Base-by-base conservation (phyloP, 306 rosid genomes). In the Hippophae rhamnoides region DNA sequence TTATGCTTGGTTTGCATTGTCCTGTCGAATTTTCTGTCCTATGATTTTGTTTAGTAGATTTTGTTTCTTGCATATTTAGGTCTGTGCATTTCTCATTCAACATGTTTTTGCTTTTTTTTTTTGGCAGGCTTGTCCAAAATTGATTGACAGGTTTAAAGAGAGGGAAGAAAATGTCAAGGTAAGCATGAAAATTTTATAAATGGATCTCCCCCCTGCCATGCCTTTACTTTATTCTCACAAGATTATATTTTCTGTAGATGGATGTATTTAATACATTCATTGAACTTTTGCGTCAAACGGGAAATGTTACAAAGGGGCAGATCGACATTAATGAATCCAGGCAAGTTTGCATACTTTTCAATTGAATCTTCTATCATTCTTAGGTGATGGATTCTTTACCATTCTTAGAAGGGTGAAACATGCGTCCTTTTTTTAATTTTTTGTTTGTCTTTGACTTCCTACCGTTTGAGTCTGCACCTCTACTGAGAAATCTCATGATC, bases 121-220 rank as follows among this genome's bases (percentile, higher is more conserved):
- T 62, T 60, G 65, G 56, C 73, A 92, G 99, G 99, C 99, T 70
- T 93, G 99, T 74, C 99, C 97, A 65, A 93, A 93, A 80, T 73
- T 93, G 76, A 88, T 93, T 7, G 99, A 93, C 60, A 86, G 99
- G 70, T 93, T 89, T 72, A 93, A 82, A 71, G 99, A 93, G 79
- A 86, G 99, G 81, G 99, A 93, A 76, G 99, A 88, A 76, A 93
- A 84, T 84, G 97, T 93, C 65, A 93, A 93, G 99, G 99, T 84
- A 61, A 66, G 66, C 67, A 46, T 52, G 10, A 66, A 26, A 51
- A 51, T 13, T 55, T 64, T 51, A 13, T 45, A 10, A 62, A 41
- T 62, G 44, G 14, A 49, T 27, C 26, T 61, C 68, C 69, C 63
- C 46, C 58, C 66, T 70, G 65, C 63, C 46, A 43, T 38, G 52